phyloP scores from a whole-genome alignment of 176 grass and related monocot genomes.

The Carex cristatella region DNA sequence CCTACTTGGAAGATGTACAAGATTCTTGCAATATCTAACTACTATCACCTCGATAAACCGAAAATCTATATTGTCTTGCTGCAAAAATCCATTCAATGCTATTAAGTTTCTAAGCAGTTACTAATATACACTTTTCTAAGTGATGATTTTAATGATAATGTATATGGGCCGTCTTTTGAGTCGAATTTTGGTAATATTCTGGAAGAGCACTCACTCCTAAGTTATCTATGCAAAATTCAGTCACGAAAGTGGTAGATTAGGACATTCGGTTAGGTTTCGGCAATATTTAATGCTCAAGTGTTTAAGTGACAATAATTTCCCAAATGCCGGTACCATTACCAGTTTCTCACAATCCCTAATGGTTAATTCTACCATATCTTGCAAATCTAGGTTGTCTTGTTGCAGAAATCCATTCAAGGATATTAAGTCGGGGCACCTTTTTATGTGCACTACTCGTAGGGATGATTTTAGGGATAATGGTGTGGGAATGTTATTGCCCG shows the following conservation, averaged over 20 bases:
- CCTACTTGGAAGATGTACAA: slow-evolving; percentile 20
- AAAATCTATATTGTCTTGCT: slow-evolving; percentile 5
- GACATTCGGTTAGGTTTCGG: neutral
- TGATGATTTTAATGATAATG: too few relatives aligned
- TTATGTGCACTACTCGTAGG: slow-evolving; percentile 20
- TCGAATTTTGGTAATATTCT: neutral
- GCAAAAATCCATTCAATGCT: neutral
- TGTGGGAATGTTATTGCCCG: neutral
- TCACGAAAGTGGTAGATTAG: too few relatives aligned
- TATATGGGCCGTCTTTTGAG: neutral
- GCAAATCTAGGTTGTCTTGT: neutral
- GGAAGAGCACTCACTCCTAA: neutral
- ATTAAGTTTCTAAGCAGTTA: neutral
- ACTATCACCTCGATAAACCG: slow-evolving; percentile 11
- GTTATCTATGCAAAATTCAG: too few relatives aligned
- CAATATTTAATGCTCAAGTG: neutral
- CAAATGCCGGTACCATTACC: slow-evolving; percentile 6
- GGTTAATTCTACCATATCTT: slow-evolving; percentile 4
- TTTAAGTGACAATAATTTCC: slow-evolving; percentile 12
- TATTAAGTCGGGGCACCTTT: neutral
- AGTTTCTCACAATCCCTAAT: slow-evolving; percentile 28
- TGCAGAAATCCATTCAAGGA: neutral
- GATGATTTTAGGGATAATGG: neutral
- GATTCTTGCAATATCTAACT: slow-evolving; percentile 20
- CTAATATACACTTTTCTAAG: slow-evolving; percentile 4